phyloP scores from a whole-genome alignment of 306 rosid species.

The Vicia sativa region DNA sequence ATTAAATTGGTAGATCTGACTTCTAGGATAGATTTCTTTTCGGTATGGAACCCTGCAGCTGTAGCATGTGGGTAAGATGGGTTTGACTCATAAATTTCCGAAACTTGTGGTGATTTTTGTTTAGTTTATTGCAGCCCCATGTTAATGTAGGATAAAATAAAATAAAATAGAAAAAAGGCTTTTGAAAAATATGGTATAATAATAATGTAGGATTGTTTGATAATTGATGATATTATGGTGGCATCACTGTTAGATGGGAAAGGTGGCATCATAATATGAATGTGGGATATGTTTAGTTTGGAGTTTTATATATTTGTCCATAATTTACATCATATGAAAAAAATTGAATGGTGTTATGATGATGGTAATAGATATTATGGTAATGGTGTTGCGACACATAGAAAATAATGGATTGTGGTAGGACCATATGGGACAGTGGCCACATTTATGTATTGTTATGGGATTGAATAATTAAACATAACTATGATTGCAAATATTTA shows the following conservation, averaged over 20 bases:
- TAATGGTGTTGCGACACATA: constrained; percentile 11
- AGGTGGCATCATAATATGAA: constrained; percentile 16
- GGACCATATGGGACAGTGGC: constrained; percentile 4
- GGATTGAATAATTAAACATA: constrained; percentile 14
- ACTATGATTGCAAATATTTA: neutral
- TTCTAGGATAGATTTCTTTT: constrained; percentile 8
- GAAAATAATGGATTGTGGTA: constrained; percentile 17
- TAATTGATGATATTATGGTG: constrained; percentile 7
- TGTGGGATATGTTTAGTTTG: constrained; percentile 1
- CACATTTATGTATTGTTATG: too few relatives aligned
- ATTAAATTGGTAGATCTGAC: constrained; percentile 41
- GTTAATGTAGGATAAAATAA: neutral
- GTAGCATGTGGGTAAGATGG: constrained; percentile 46
- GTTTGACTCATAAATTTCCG: constrained; percentile 30
- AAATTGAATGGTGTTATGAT: neutral
- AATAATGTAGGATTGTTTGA: neutral
- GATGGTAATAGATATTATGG: constrained; percentile 10
- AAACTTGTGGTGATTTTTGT: constrained; percentile 15
- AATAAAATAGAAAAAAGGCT: neutral
- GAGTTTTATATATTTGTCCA: constrained; percentile 13
- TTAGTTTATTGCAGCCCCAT: constrained; percentile 34
- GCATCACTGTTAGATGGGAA: constrained; percentile 34
- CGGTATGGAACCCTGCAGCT: neutral
- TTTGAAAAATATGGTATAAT: neutral
- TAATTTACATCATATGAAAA: neutral